Evolutionary conservation across 2,329 filamentous ascomycete species (phyloP), one percentile per base, ranked within the genome.

Genomic region (Ophiosphaerella narmari): DNA sequence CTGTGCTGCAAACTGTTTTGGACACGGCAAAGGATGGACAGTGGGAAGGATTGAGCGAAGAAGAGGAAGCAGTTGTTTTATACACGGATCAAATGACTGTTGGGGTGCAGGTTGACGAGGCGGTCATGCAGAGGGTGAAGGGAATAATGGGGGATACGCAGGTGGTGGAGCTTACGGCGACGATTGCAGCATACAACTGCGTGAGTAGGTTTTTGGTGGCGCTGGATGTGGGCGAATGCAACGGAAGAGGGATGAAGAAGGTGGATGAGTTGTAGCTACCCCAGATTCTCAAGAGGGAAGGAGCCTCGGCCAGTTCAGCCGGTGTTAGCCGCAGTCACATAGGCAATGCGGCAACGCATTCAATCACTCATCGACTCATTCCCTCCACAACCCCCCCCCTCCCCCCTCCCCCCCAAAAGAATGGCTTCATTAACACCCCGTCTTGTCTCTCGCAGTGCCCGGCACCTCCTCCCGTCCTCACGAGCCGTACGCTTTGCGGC

Each of bases 71-170:
- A 0, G 88, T 90, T 42, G 70, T 93, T 50, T 76, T 80, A 49
- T 92, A 91, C 70, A 82, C 90, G 35, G 89, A 95, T 77, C 88
- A 90, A 72, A 95, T 95, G 88, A 96, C 91, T 45, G 78, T 84
- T 60, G 82, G 83, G 31, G 87, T 93, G 3, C 77, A 81, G 46
- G 90, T 96, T 11, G 73, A 78, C 16, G 86, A 94, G 38, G 81
- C 76, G 54, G 82, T 88, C 5, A 90, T 90, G 74, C 82, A 72
- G 35, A 75, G 76, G 65, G 58, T 95, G 56, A 86, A 80, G 75
- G 70, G 55, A 21, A 66, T 81, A 39, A 89, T 92, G 63, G 79
- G 69, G 16, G 87, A 93, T 55, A 80, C 80, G 66, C 86, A 91
- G 75, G 79, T 92, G 40, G 88, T 94, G 24, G 91, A 94, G 77